These are phyloP conservation scores for Phyllosticta citribraziliensis DNA, from an alignment of 2,329 filamentous ascomycete species.

Conservation along the genomic window DNA sequence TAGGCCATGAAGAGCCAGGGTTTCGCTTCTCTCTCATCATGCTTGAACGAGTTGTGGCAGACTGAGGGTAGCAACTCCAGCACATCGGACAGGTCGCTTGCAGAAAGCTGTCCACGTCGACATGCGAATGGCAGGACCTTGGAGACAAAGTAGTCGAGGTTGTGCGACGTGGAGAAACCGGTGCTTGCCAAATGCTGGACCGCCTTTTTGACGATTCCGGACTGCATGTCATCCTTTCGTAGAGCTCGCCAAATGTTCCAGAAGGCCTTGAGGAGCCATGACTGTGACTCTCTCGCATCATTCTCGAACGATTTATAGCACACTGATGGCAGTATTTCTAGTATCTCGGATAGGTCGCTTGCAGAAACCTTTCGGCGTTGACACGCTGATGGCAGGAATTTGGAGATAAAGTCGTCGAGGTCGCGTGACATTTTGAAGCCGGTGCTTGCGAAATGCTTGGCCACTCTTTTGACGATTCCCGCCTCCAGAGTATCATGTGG, in stretches of 20 bases:
- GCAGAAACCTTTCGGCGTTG: neutral
- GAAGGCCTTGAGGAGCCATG: neutral
- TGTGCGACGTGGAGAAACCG: neutral
- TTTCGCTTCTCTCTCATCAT: neutral
- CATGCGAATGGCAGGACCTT: neutral
- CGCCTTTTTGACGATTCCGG: neutral
- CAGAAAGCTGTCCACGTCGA: neutral
- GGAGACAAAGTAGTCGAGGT: neutral
- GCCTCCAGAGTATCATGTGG: neutral
- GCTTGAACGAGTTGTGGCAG: neutral
- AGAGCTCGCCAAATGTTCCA: slow-evolving; percentile 4
- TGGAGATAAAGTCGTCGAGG: neutral
- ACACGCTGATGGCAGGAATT: neutral
- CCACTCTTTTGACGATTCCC: neutral
- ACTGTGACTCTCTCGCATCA: neutral
- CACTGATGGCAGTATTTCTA: neutral
- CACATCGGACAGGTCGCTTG: neutral
- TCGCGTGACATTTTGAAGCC: neutral
- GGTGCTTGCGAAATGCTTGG: neutral
- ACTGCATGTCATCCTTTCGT: too few relatives aligned
- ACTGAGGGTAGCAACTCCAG: neutral
- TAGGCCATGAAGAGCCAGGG: neutral
- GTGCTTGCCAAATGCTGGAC: neutral
- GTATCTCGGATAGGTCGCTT: neutral
- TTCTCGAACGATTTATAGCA: neutral